A percentile compares a stretch with the other conserved stretches of the same genome.
Evolutionary conservation across 306 rosid genomes (phyloP).

Genomic region (Prunus persica): Prunus_persica_NCBIv2 NC_034015.1:17626001-17626500

Average conservation of each 20-base stretch:
- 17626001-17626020: conserved; percentile 58
- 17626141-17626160: conserved; percentile 65
- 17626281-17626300: conserved; percentile 86
- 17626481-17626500: conserved; percentile 77
- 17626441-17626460: conserved; percentile 63
- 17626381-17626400: conserved; percentile 79
- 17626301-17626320: conserved; percentile 58
- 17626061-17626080: conserved; percentile 42
- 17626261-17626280: conserved; percentile 77
- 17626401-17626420: conserved; percentile 96
- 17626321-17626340: conserved; percentile 50
- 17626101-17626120: conserved; percentile 73
- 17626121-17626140: conserved; percentile 83
- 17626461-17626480: conserved; percentile 62
- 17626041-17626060: conserved; percentile 51
- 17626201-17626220: conserved; percentile 59
- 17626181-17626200: conserved; percentile 76
- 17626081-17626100: conserved; percentile 80
- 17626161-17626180: conserved; percentile 68
- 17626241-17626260: conserved; percentile 41
- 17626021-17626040: conserved; percentile 70
- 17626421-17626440: conserved; percentile 88
- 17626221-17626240: conserved; percentile 58
- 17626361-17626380: conserved; percentile 70
- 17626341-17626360: conserved; percentile 66